These are phyloP conservation scores for Trichothecium sympodiale DNA, from an alignment of 2,329 filamentous ascomycete species.

Conservation along the genomic window DNA sequence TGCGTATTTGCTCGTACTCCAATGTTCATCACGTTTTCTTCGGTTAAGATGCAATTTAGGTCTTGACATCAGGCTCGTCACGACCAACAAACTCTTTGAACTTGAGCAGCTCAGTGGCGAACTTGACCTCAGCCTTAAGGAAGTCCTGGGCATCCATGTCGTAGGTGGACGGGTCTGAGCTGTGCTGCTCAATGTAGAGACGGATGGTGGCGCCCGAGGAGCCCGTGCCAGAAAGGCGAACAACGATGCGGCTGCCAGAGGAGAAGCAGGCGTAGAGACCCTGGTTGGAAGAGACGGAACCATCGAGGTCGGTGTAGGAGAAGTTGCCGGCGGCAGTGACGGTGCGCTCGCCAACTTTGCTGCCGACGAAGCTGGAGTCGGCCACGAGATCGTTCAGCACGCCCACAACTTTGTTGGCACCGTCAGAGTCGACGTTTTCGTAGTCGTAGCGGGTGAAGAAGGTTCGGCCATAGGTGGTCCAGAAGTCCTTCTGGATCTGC, in stretches of 20 bases:
- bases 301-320: slow-evolving; percentile 96
- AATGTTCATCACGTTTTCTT: background rate
- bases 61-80: slow-evolving; percentile 93
- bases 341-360: slow-evolving; percentile 66
- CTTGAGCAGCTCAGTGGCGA: slow-evolving; percentile 77
- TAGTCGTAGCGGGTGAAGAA: slow-evolving; percentile 99
- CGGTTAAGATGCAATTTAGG: slow-evolving; percentile 36
- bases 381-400: slow-evolving; percentile 71
- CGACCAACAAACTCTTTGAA: slow-evolving; percentile 90
- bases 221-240: slow-evolving; percentile 88
- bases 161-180: slow-evolving; percentile 67
- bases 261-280: slow-evolving; percentile 92
- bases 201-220: slow-evolving; percentile 93
- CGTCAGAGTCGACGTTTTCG: slow-evolving; percentile 85
- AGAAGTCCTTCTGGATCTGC: slow-evolving; percentile 95
- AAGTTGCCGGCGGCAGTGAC: slow-evolving; percentile 90
- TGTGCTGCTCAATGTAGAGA: slow-evolving; percentile 95
- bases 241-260: slow-evolving; percentile 88
- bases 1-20: background rate
- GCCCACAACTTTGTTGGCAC: slow-evolving; percentile 80
- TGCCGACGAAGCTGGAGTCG: slow-evolving; percentile 66
- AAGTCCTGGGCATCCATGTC: slow-evolving; percentile 83
- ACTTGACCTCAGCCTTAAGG: slow-evolving; percentile 77
- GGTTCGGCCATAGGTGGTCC: slow-evolving; percentile 88
- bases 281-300: slow-evolving; percentile 90